phyloP scores from a whole-genome alignment of 2,329 filamentous ascomycete genomes.

The Aspergillus ustus region DNA sequence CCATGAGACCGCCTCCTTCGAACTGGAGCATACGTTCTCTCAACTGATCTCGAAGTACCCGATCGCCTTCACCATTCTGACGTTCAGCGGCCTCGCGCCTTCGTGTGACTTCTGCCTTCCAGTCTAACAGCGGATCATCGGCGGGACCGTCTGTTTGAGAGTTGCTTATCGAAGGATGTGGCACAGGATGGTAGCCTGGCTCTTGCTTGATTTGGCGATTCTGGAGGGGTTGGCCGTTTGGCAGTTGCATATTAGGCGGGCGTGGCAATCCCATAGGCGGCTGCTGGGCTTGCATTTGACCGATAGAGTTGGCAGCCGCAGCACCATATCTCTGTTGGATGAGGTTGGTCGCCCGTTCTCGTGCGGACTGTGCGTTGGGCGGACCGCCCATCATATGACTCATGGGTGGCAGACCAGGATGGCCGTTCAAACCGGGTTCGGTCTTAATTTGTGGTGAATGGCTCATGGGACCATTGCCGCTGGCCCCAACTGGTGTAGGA shows the following conservation, averaged over 20 bases:
- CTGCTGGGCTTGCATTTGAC: constrained; percentile 49
- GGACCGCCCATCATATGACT: constrained; percentile 40
- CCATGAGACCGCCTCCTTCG: constrained; percentile 53
- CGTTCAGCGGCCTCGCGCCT: constrained; percentile 45
- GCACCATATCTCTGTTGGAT: constrained; percentile 55
- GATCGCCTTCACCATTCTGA: constrained; percentile 42
- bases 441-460: constrained; percentile 55
- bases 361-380: constrained; percentile 53
- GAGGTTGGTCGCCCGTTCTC: constrained; percentile 58
- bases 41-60: constrained; percentile 48
- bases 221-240: constrained; percentile 38
- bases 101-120: constrained; percentile 52
- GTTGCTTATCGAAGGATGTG: constrained; percentile 49
- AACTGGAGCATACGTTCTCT: constrained; percentile 46
- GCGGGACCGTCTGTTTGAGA: constrained; percentile 77
- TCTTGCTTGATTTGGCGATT: constrained; percentile 48
- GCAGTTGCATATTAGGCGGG: constrained; percentile 37
- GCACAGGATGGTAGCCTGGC: constrained; percentile 40
- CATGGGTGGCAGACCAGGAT: constrained; percentile 38
- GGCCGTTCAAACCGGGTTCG: constrained; percentile 53
- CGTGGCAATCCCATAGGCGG: constrained; percentile 39
- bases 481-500: constrained; percentile 23
- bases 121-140: constrained; percentile 63
- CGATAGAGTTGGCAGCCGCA: constrained; percentile 48
- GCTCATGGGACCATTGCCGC: constrained; percentile 32